Base-by-base conservation (phyloP, 345 rosid genomes). In the Alliaria petiolata region DNA sequence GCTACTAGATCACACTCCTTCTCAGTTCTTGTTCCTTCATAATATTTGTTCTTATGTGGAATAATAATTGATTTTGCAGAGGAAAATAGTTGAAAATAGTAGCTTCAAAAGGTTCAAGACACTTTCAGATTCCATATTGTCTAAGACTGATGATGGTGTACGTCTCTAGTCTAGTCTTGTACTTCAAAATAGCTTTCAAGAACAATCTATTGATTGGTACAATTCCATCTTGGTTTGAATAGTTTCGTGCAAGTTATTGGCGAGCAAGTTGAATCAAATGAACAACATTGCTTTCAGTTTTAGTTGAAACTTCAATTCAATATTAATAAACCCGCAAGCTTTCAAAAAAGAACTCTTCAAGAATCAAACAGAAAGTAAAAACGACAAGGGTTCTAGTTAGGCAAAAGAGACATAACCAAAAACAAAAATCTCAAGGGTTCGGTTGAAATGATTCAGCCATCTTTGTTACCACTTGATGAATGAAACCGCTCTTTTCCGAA, bases 81-180 rank as follows among this genome's bases (percentile, higher is more conserved):
- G 53, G 75, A 76, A 69, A 49, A 46, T 53, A 55, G 66, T 69
- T 62, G 75, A 76, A 31, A 17, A 62, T 25, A n/a, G n/a, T n/a
- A 17, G 55, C 14, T 62, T 38, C 36, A 34, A 17, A n/a, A 36
- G 54, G 26, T n/a, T 16, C 51, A 38, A 22, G 65, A 57, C 65
- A 44, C 51, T 53, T 20, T 8, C 42, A 26, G 60, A 30, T 56
- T 69, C n/a, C 11, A 30, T 28, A 14, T 38, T n/a, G 33, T 28
- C 39, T 5, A 26, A n/a, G n/a, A n/a, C 67, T 62, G 15, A 63
- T 63, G 31, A 31, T 43, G 14, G 3, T n/a, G n/a, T n/a, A n/a
- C n/a, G n/a, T n/a, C n/a, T n/a, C n/a, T n/a, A n/a, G n/a, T n/a
- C n/a, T n/a, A n/a, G n/a, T n/a, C n/a, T n/a, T n/a, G n/a, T n/a